Conservation (phyloP, 148 eudicot genomes). For the Persicaria maculosa region DNA sequence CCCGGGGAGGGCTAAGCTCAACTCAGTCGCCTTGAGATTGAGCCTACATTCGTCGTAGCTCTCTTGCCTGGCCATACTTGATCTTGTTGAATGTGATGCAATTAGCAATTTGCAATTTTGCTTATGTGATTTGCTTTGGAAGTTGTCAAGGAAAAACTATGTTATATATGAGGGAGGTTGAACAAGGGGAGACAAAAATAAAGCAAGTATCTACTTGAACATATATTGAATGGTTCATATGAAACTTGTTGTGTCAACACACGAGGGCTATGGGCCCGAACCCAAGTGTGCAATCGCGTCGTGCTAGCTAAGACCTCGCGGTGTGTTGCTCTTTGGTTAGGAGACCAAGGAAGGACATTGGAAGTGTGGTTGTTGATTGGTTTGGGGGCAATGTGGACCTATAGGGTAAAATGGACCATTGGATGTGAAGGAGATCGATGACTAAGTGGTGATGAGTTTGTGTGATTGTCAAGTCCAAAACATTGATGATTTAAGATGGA, state of each 20-base stretch:
- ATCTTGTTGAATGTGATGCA: not conserved
- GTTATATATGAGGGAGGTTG: not conserved
- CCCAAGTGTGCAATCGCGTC: not conserved
- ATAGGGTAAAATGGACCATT: not conserved
- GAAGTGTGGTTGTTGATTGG: not conserved
- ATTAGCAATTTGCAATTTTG: not conserved
- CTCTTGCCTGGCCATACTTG: not conserved
- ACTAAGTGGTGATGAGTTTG: not conserved
- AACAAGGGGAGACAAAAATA: not conserved
- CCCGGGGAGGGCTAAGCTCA: conserved; percentile 59
- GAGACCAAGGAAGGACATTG: not conserved
- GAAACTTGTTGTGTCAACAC: not conserved
- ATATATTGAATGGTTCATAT: not conserved
- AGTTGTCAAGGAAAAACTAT: not conserved
- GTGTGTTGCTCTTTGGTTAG: not conserved
- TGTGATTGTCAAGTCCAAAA: conserved; percentile 1
- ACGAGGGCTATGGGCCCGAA: not conserved
- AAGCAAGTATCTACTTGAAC: conserved; percentile 4
- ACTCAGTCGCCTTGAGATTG: conserved; percentile 53
- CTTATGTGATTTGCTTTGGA: not conserved
- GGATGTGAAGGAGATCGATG: not conserved
- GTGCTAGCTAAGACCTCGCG: not conserved
- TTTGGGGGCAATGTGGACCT: not conserved
- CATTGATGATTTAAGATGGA: conserved; percentile 4
- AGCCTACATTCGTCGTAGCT: conserved; percentile 4